Percentiles rank a stretch among this genome's conserved stretches.
Evolutionary conservation across 2,329 filamentous ascomycete species (phyloP).

Genomic region (Helminthosporium solani): DNA sequence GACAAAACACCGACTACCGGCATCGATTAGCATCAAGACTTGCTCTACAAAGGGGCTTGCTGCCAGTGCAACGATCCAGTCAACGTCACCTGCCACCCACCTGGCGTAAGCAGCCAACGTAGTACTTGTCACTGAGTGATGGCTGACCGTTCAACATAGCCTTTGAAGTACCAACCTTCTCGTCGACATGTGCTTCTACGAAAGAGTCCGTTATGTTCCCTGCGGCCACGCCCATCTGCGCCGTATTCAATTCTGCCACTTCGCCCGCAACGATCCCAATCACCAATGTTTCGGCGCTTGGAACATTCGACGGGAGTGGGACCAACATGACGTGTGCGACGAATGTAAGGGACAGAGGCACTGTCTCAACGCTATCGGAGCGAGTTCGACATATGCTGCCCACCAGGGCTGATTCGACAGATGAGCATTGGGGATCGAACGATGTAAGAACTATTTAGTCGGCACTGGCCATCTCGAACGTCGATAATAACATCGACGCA

Average conservation of each 20-base stretch:
- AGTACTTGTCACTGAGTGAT: background rate
- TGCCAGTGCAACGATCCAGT: background rate
- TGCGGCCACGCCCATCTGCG: conserved; percentile 63
- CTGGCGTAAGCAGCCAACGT: background rate
- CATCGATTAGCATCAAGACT: too few relatives aligned
- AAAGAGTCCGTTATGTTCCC: conserved; percentile 62
- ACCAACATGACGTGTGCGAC: conserved; percentile 47
- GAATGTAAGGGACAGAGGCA: conserved; percentile 10
- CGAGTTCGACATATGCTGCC: background rate
- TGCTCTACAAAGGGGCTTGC: background rate
- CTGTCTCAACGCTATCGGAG: background rate
- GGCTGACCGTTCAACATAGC: background rate
- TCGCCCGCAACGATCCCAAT: conserved; percentile 68
- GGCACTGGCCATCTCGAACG: too few relatives aligned
- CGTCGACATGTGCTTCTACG: conserved; percentile 65
- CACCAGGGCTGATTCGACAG: background rate
- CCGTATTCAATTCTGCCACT: conserved; percentile 71
- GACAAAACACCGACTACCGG: too few relatives aligned
- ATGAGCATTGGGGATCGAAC: background rate
- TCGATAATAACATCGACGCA: too few relatives aligned
- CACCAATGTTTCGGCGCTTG: conserved; percentile 70
- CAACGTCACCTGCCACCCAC: background rate
- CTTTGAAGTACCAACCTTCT: background rate
- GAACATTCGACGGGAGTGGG: conserved; percentile 60
- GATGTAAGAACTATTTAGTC: too few relatives aligned